phyloP scores from a whole-genome alignment of 768 basidiomycete genomes.

The Termitomyces heimii region DNA sequence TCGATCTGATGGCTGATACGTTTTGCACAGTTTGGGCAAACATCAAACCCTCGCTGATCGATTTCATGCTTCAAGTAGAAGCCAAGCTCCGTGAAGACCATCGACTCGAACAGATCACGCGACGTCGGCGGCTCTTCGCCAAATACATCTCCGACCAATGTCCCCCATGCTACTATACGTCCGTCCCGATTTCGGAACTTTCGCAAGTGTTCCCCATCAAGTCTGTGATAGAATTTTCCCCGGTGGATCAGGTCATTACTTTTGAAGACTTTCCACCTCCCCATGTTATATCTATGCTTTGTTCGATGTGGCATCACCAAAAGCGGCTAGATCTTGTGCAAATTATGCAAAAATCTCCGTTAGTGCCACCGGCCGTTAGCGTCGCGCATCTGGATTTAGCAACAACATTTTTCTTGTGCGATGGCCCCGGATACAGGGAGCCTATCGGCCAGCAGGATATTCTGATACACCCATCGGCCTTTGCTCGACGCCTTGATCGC shows the following conservation, averaged over 20 bases:
- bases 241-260: slow-evolving; percentile 10
- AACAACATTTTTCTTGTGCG: slow-evolving; percentile 18
- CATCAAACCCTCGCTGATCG: slow-evolving; percentile 25
- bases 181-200: slow-evolving; percentile 13
- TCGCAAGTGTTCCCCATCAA: slow-evolving; percentile 15
- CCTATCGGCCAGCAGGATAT: slow-evolving; percentile 15
- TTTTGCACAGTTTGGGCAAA: slow-evolving; percentile 28
- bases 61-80: slow-evolving; percentile 29
- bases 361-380: not conserved
- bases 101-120: slow-evolving; percentile 12
- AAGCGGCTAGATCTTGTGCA: slow-evolving; percentile 11
- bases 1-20: not conserved
- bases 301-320: slow-evolving; percentile 9
- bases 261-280: slow-evolving; percentile 12
- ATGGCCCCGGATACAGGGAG: slow-evolving; percentile 10
- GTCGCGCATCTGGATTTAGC: slow-evolving; percentile 17
- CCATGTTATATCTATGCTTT: slow-evolving; percentile 8
- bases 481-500: slow-evolving; percentile 8
- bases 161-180: slow-evolving; percentile 4
- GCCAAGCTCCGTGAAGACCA: slow-evolving; percentile 10
- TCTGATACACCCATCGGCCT: slow-evolving; percentile 13
- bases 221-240: slow-evolving; percentile 15
- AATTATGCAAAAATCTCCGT: slow-evolving; percentile 13
- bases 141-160: slow-evolving; percentile 11
- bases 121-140: slow-evolving; percentile 14